phyloP scores from a whole-genome alignment of 129 eudicot species.

The Erigeron canadensis region DNA sequence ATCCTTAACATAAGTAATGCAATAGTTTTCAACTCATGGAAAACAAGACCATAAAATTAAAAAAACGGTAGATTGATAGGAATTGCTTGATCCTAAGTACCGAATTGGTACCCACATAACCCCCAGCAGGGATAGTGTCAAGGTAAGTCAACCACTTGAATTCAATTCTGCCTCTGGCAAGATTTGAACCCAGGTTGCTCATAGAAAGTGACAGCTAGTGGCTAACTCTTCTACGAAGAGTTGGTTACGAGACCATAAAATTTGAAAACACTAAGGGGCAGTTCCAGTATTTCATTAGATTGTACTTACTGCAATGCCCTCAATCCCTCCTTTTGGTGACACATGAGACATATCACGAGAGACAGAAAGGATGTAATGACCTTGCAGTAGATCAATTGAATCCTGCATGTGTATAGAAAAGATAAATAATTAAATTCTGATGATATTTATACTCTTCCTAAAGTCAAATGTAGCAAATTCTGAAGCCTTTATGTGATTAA shows the following conservation, averaged over 20 bases:
- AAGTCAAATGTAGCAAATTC: background rate
- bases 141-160: too few relatives aligned
- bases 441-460: too few relatives aligned
- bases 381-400: slow-evolving; percentile 77
- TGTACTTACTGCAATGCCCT: slow-evolving; percentile 71
- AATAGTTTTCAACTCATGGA: background rate
- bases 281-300: background rate
- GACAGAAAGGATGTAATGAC: slow-evolving; percentile 65
- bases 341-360: slow-evolving; percentile 52
- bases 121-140: too few relatives aligned
- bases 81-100: too few relatives aligned
- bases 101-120: too few relatives aligned
- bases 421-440: background rate
- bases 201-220: too few relatives aligned
- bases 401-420: slow-evolving; percentile 46
- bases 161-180: too few relatives aligned
- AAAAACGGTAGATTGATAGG: too few relatives aligned
- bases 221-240: too few relatives aligned
- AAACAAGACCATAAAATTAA: too few relatives aligned
- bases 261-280: background rate
- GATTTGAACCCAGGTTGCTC: too few relatives aligned
- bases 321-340: slow-evolving; percentile 55
- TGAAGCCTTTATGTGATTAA: background rate
- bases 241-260: too few relatives aligned
- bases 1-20: background rate